These are phyloP conservation scores for Fusarium dimerum DNA, from an alignment of 2,329 filamentous ascomycete species.

Conservation along the genomic window DNA sequence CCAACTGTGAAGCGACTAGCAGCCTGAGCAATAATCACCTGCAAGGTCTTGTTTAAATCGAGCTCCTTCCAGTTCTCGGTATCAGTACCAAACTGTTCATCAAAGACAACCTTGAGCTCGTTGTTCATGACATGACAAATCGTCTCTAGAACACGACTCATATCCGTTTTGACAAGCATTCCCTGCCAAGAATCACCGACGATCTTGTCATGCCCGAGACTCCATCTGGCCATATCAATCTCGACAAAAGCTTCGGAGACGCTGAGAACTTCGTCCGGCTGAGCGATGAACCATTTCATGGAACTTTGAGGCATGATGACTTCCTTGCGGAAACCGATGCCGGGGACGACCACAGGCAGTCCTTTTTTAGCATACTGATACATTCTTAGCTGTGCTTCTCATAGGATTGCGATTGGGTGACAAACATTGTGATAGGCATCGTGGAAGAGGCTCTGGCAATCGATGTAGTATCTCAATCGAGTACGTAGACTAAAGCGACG, in stretches of 20 bases:
- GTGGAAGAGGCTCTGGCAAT: constrained; percentile 31
- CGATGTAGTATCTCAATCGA: constrained; percentile 29
- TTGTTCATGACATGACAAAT: constrained; percentile 37
- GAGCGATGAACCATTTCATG: constrained; percentile 41
- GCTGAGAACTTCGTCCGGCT: constrained; percentile 40
- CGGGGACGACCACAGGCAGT: constrained; percentile 43
- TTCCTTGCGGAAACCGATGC: constrained; percentile 41
- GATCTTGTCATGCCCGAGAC: constrained; percentile 37
- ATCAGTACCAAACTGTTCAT: constrained; percentile 36
- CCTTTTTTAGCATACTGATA: constrained; percentile 43
- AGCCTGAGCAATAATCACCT: constrained; percentile 34
- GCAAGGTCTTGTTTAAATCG: constrained; percentile 27
- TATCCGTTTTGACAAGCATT: constrained; percentile 36
- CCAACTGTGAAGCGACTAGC: constrained; percentile 36
- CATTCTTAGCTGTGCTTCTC: not conserved
- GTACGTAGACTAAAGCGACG: constrained; percentile 34
- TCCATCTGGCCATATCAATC: constrained; percentile 38
- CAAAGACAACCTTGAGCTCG: constrained; percentile 36
- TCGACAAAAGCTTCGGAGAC: constrained; percentile 39
- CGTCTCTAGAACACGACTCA: constrained; percentile 37
- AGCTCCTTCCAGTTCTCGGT: constrained; percentile 37
- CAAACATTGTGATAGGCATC: constrained; percentile 35
- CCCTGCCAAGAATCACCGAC: constrained; percentile 39
- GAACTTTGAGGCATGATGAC: constrained; percentile 43
- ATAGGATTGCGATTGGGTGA: rapidly evolving